phyloP scores from a whole-genome alignment of 768 basidiomycete genomes.

The Phylloporus scabripes region DNA sequence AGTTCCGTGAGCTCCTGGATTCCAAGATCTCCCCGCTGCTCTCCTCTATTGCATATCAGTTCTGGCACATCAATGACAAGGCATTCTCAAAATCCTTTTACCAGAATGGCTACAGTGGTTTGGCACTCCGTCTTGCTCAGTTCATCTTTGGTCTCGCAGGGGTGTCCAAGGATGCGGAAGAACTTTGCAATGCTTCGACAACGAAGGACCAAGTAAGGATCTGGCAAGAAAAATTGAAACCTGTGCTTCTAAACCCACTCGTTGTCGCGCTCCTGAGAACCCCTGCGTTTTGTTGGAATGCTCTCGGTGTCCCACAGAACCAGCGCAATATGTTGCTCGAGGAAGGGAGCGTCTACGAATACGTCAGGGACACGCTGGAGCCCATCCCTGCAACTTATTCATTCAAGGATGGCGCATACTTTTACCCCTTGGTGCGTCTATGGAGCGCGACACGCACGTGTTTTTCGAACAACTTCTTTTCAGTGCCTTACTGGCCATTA shows the following conservation, averaged over 20 bases:
- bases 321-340: slow-evolving; percentile 57
- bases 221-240: slow-evolving; percentile 55
- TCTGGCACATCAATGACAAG: slow-evolving; percentile 61
- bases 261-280: slow-evolving; percentile 47
- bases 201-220: slow-evolving; percentile 54
- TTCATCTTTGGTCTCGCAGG: slow-evolving; percentile 57
- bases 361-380: slow-evolving; percentile 48
- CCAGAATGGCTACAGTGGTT: slow-evolving; percentile 59
- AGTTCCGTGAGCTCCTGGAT: slow-evolving; percentile 59
- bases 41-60: slow-evolving; percentile 69
- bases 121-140: slow-evolving; percentile 58
- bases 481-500: slow-evolving; percentile 48
- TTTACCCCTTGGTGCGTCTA: slow-evolving; percentile 49
- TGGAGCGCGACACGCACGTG: neutral
- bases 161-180: slow-evolving; percentile 48
- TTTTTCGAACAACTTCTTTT: slow-evolving; percentile 7
- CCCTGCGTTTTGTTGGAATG: slow-evolving; percentile 63
- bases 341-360: slow-evolving; percentile 46
- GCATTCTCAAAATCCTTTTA: slow-evolving; percentile 55
- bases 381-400: slow-evolving; percentile 42
- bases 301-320: slow-evolving; percentile 68
- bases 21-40: slow-evolving; percentile 58
- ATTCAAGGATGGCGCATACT: slow-evolving; percentile 62
- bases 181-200: slow-evolving; percentile 50
- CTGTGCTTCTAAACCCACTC: slow-evolving; percentile 53